Evolutionary conservation across 495 filamentous ascomycete species (phyloP), one percentile per base, ranked within the genome.

Genomic region (Usnea hakonensis): DNA sequence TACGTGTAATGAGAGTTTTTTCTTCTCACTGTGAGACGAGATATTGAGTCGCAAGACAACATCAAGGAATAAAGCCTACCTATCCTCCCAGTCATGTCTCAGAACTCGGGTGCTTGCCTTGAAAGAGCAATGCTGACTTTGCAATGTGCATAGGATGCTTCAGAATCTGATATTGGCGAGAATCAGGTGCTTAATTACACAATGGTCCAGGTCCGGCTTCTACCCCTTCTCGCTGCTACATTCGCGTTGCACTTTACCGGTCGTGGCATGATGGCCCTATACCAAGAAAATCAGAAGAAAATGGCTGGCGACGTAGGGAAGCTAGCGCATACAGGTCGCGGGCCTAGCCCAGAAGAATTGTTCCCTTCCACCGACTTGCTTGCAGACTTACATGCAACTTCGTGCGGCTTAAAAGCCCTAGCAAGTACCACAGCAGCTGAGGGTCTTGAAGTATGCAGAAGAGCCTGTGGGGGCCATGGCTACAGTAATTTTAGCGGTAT

Each of bases 211-310:
- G 78, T 87, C 61, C 80, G 88, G 19, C 71, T 90, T 6, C 74
- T 90, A 36, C 86, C 88, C 5, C 74, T 90, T 2, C 72, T 90
- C 13, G 88, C 88, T 4, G 79, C 84, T n/a, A 87, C 87, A 61
- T 91, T 87, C 67, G 88, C 87, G 3, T 74, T 87, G 38, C 88
- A 90, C 66, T 89, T 90, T 67, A 87, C 88, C 21, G 87, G 87
- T 56, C 81, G 83, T 38, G 81, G 79, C 21, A 85, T 90, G 82
- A 85, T 85, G 80, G 75, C 72, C 3, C 72, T 88, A 1, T 90
- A 91, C 64, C 69, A 80, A 64, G 80, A 84, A 67, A 87, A 86
- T 71, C 82, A 86, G 68, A 80, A 80, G 64, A 80, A 79, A 50
- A 87, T 87, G 81, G 79, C 77, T 58, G 73, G 64, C 33, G 68